Conservation (phyloP, 2,329 filamentous ascomycete genomes). For the Aureobasidium melanogenum region DNA sequence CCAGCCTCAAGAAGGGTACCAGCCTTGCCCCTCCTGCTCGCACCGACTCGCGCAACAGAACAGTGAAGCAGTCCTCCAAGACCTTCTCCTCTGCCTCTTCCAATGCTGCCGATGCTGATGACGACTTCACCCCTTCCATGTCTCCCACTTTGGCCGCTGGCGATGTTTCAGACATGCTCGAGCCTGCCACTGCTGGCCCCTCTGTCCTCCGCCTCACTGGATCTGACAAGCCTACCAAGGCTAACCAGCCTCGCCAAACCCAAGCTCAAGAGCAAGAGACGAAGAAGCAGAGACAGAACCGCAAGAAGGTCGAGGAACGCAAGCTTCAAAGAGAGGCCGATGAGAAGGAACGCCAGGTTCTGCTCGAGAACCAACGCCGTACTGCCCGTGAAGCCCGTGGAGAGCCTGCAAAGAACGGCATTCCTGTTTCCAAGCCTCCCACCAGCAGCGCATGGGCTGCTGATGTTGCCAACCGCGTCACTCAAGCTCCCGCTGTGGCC, state of each 20-base stretch:
- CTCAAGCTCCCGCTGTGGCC: conserved; percentile 15
- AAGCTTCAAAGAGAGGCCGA: conserved; percentile 67
- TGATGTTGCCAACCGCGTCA: conserved; percentile 20
- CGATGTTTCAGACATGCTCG: conserved; percentile 87
- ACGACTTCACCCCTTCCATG: conserved; percentile 62
- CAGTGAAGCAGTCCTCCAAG: conserved; percentile 54
- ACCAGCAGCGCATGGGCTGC: conserved; percentile 47
- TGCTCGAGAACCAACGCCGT: conserved; percentile 76
- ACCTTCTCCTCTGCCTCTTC: conserved; percentile 51
- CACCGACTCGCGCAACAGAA: conserved; percentile 42
- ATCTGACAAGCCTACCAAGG: conserved; percentile 44
- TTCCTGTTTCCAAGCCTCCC: conserved; percentile 40
- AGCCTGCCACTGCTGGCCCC: conserved; percentile 58
- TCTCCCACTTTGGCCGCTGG: conserved; percentile 56
- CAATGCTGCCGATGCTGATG: conserved; percentile 66
- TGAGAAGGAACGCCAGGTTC: conserved; percentile 66
- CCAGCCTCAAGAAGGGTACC: conserved; percentile 61
- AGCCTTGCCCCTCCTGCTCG: conserved; percentile 39
- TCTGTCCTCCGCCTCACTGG: conserved; percentile 72
- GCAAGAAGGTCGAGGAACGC: conserved; percentile 74
- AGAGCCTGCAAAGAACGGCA: conserved; percentile 71
- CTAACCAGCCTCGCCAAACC: conserved; percentile 51
- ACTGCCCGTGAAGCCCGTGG: conserved; percentile 74
- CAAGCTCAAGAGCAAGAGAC: conserved; percentile 61
- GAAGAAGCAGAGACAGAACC: conserved; percentile 94